phyloP scores from a whole-genome alignment of 2,329 filamentous ascomycete species.

The Pseudocercospora musae region DNA sequence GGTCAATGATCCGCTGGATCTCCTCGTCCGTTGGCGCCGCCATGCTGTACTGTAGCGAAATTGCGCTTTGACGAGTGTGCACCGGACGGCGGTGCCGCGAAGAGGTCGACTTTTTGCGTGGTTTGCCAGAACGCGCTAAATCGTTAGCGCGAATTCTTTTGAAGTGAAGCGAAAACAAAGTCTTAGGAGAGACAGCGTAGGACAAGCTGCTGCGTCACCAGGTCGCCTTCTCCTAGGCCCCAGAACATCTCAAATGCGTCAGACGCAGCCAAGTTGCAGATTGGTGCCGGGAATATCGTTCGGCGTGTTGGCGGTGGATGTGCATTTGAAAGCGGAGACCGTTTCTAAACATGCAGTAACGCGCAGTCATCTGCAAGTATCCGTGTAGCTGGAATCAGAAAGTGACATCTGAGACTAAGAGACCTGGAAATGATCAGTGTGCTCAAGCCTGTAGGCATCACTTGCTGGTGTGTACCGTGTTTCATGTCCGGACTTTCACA shows the following conservation, averaged over 20 bases:
- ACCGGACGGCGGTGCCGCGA: not conserved
- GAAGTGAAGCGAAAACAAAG: not conserved
- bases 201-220: not conserved
- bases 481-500: not conserved
- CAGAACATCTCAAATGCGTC: too few relatives aligned
- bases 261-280: not conserved
- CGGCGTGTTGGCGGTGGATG: not conserved
- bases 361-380: not conserved
- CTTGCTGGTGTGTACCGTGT: not conserved
- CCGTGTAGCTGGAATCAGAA: not conserved
- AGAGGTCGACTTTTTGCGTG: not conserved
- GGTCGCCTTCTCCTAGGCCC: too few relatives aligned
- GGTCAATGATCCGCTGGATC: conserved; percentile 32
- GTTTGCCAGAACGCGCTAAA: not conserved
- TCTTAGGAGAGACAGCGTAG: not conserved
- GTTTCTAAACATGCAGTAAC: not conserved
- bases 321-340: not conserved
- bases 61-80: not conserved
- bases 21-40: not conserved
- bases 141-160: not conserved
- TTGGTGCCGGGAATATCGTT: not conserved
- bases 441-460: not conserved
- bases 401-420: not conserved
- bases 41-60: not conserved
- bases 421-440: not conserved